A percentile compares a stretch with the other conserved stretches of the same genome.
These are phyloP conservation scores for Batrachochytrium dendrobatidis DNA, from an alignment of 371 early-diverging fungal species.

Conservation along the genomic window DNA sequence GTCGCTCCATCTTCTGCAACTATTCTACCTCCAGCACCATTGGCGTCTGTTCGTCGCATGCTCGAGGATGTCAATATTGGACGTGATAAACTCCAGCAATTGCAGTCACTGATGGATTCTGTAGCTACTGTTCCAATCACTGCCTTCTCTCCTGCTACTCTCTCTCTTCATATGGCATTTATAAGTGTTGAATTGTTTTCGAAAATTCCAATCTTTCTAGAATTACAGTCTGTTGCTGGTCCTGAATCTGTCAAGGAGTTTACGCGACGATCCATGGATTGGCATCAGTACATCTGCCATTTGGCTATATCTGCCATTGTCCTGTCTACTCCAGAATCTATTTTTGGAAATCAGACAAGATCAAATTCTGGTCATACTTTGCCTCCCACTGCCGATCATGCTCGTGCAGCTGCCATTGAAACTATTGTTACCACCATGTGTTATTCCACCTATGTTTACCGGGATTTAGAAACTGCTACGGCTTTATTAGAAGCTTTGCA, in stretches of 20 bases:
- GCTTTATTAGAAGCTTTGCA: background rate
- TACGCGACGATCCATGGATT: background rate
- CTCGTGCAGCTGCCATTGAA: background rate
- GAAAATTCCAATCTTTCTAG: background rate
- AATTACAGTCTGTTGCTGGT: background rate
- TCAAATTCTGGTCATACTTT: background rate
- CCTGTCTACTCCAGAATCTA: background rate
- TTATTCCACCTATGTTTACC: background rate
- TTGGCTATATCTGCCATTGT: background rate
- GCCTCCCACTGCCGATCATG: background rate
- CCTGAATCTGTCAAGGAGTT: background rate
- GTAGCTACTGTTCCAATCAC: background rate
- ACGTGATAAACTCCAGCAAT: background rate
- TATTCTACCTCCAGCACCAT: background rate
- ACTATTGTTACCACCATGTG: background rate
- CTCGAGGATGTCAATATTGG: background rate
- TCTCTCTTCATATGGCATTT: background rate
- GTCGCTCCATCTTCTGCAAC: background rate
- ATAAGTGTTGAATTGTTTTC: background rate
- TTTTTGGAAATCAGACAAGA: background rate
- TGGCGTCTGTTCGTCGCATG: background rate
- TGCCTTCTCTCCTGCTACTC: background rate
- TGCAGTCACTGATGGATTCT: background rate
- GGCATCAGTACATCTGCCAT: background rate
- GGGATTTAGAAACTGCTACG: background rate